Percentiles rank a stretch among this genome's conserved stretches.
These are phyloP conservation scores for Isatis tinctoria DNA, from an alignment of 345 rosid species.

Conservation along the genomic window DNA sequence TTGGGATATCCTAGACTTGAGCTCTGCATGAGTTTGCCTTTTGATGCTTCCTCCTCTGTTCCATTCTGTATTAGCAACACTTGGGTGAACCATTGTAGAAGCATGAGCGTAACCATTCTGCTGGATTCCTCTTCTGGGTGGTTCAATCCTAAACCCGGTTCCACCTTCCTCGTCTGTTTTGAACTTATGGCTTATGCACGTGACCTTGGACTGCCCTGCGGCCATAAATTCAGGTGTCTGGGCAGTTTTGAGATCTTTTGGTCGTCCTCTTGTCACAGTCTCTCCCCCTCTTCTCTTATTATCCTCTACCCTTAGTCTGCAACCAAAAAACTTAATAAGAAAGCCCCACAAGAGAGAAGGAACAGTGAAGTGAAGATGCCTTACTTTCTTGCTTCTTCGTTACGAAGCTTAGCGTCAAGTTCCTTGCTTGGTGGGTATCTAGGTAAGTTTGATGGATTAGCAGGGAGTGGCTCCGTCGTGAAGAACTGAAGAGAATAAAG, in stretches of 20 bases:
- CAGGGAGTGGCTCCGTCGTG: constrained; percentile 54
- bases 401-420: constrained; percentile 58
- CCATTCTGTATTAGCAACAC: constrained; percentile 33
- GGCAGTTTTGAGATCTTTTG: constrained; percentile 43
- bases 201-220: constrained; percentile 45
- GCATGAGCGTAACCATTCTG: constrained; percentile 39
- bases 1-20: constrained; percentile 12
- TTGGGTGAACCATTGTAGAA: constrained; percentile 59
- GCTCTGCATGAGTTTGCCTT: constrained; percentile 27
- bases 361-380: not conserved
- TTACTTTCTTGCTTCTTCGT: constrained; percentile 65
- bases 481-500: constrained; percentile 49
- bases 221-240: constrained; percentile 70
- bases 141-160: constrained; percentile 53
- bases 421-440: constrained; percentile 80
- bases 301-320: constrained; percentile 59
- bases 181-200: constrained; percentile 45
- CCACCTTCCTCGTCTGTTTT: constrained; percentile 40
- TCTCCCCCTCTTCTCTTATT: constrained; percentile 67
- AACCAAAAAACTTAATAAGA: not conserved
- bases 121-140: constrained; percentile 35
- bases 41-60: constrained; percentile 32
- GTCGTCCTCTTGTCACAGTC: constrained; percentile 50
- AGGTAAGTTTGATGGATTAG: constrained; percentile 61
- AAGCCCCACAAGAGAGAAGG: not conserved